Conservation (phyloP, 306 rosid genomes). For the Echinosophora koreensis region DNA sequence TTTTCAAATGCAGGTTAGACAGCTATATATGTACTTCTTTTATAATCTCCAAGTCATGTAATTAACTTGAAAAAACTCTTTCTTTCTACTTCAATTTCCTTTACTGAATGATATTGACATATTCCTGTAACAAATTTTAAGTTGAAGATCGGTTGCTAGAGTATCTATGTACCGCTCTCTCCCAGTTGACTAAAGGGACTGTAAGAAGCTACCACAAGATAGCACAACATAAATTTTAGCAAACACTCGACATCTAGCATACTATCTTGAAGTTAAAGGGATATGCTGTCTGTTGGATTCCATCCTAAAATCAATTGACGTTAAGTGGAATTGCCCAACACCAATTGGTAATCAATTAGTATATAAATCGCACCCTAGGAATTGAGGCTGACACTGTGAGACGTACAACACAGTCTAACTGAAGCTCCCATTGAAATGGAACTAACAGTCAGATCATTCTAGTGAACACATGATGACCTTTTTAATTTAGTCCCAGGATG, state of each 20-base stretch:
- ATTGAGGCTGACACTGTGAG: no score
- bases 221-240: slow-evolving; percentile 5
- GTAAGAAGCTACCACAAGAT: neutral
- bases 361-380: no score
- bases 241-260: slow-evolving; percentile 15
- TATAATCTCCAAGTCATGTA: neutral
- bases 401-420: neutral
- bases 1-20: neutral
- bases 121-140: neutral
- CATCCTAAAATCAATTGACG: no score
- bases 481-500: neutral
- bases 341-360: no score
- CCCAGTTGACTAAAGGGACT: neutral
- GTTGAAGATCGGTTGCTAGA: neutral
- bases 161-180: neutral
- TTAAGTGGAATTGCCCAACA: no score
- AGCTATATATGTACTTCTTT: neutral
- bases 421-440: slow-evolving; percentile 4
- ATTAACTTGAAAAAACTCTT: slow-evolving; percentile 1
- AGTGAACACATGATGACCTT: neutral
- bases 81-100: slow-evolving; percentile 9
- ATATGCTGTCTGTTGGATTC: neutral
- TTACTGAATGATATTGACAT: slow-evolving; percentile 8
- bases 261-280: neutral
- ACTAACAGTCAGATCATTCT: slow-evolving; percentile 16